Evolutionary conservation across 169 alveolate genomes (phyloP), one percentile per base, ranked within the genome.

Genomic region (Plasmodium fragile): DNA sequence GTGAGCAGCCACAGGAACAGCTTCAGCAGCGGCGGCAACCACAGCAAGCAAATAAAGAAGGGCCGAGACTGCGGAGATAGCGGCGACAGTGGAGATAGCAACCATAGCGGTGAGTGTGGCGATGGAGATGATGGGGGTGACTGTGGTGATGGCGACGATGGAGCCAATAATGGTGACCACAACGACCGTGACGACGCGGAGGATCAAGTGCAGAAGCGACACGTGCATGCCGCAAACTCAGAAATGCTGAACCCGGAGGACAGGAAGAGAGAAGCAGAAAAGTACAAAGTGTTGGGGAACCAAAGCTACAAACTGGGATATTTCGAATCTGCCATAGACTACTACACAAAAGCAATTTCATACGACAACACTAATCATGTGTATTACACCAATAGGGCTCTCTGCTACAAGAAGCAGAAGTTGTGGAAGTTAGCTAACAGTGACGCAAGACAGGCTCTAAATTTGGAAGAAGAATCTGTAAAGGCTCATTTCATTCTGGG

Each of bases 401-500:
- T 97, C 22, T 97, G 98, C 69, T 96, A 96, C 94, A 97, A 97
- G 81, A 95, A 95, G 73, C 96, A 95, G 91, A 85, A 89, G 32
- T 77, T 95, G 70, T 97, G 98, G 97, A 87, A 83, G 69, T 85
- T 95, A 95, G 98, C 96, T 3, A 96, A 95, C 41, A 77, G 94
- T 41, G 98, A 97, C 70, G 97, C 97, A 16, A 81, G 97, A 13
- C 95, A 85, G 30, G 98, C 98, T 11, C 84, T 95, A 85, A 95
- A 95, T 55, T 95, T 97, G 49, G 98, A 97, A 49, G 97, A 93
- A 75, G 95, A 95, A 70, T 96, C 97, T 13, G 97, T 97, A 11
- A 97, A 97, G 92, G 98, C 98, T 0, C 98, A 96, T 79, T 97
- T 95, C 82, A 95, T 94, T 73, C 92, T 96, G 30, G 98, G 98